Conservation (phyloP, 2,329 filamentous ascomycete genomes). For the Cladosporium sp. region DNA sequence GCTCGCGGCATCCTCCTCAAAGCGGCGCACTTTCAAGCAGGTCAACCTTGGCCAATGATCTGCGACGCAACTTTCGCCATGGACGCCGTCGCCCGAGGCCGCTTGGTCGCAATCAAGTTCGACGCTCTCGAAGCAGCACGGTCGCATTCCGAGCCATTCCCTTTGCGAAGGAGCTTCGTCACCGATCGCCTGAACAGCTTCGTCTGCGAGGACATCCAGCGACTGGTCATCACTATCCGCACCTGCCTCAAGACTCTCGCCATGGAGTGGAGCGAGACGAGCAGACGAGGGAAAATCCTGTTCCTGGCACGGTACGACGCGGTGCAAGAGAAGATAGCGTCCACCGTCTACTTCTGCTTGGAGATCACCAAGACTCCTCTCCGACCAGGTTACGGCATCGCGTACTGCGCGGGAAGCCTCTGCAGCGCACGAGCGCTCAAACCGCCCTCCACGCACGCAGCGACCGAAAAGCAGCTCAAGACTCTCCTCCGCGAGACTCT, state of each 20-base stretch:
- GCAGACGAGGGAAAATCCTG: slow-evolving; percentile 11
- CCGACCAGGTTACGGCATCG: slow-evolving; percentile 13
- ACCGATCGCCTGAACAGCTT: neutral
- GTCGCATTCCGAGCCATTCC: neutral
- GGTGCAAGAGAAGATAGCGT: slow-evolving; percentile 12
- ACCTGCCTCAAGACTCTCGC: slow-evolving; percentile 14
- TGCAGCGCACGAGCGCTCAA: slow-evolving; percentile 13
- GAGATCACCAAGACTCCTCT: slow-evolving; percentile 14
- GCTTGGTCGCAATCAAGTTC: slow-evolving; percentile 13
- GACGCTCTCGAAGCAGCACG: slow-evolving; percentile 13
- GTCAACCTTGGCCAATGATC: slow-evolving; percentile 17
- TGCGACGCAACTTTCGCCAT: slow-evolving; percentile 21
- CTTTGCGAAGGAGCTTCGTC: neutral
- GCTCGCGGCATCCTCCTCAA: neutral
- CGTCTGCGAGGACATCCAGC: slow-evolving; percentile 11
- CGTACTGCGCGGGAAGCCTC: slow-evolving; percentile 15
- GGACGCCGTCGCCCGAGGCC: slow-evolving; percentile 17
- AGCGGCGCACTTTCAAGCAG: slow-evolving; percentile 8
- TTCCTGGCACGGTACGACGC: slow-evolving; percentile 15
- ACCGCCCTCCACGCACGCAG: neutral
- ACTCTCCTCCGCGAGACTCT: neutral
- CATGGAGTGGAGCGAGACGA: slow-evolving; percentile 17
- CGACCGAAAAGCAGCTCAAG: neutral
- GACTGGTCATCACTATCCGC: slow-evolving; percentile 17
- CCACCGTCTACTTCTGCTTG: slow-evolving; percentile 21